phyloP scores from a whole-genome alignment of 2,329 filamentous ascomycete species.

The Talaromyces sp. region DNA sequence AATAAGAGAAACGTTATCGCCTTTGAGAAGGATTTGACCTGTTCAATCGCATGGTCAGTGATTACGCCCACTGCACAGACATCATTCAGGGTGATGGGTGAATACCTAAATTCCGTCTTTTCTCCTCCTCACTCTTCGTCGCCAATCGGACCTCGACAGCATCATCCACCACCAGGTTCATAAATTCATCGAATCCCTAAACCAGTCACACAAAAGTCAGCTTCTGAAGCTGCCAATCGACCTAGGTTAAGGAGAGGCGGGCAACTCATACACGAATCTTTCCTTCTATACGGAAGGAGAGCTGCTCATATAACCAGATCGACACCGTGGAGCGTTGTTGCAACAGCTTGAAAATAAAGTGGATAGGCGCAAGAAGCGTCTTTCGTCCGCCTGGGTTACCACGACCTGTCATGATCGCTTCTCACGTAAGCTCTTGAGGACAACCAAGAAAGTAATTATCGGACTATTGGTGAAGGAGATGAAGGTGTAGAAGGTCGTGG shows the following conservation, averaged over 20 bases:
- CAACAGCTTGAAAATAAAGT: conserved; percentile 91
- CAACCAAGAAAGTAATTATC: background rate
- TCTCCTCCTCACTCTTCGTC: conserved; percentile 77
- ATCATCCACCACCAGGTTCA: conserved; percentile 96
- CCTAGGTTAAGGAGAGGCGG: too few species aligned
- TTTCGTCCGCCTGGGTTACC: conserved; percentile 56
- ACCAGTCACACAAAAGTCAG: conserved; percentile 1
- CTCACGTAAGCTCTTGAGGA: background rate
- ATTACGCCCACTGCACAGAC: background rate
- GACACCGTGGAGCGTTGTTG: conserved; percentile 79
- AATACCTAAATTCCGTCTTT: conserved; percentile 71
- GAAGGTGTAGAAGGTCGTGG: conserved; percentile 2
- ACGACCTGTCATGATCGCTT: conserved; percentile 50
- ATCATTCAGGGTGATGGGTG: background rate
- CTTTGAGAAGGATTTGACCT: conserved; percentile 84
- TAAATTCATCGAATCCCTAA: conserved; percentile 97
- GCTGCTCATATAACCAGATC: conserved; percentile 96
- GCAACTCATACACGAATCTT: conserved; percentile 73
- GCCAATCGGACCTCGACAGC: conserved; percentile 85
- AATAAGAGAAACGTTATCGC: conserved; percentile 82
- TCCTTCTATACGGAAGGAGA: conserved; percentile 89
- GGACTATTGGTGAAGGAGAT: background rate
- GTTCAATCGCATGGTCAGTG: conserved; percentile 5
- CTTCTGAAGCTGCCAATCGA: background rate
- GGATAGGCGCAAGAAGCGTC: conserved; percentile 72